Evolutionary conservation across 352 stramenopile species (phyloP), one percentile per base, ranked within the genome.

Genomic region (Phytopythium oedochilum): DNA sequence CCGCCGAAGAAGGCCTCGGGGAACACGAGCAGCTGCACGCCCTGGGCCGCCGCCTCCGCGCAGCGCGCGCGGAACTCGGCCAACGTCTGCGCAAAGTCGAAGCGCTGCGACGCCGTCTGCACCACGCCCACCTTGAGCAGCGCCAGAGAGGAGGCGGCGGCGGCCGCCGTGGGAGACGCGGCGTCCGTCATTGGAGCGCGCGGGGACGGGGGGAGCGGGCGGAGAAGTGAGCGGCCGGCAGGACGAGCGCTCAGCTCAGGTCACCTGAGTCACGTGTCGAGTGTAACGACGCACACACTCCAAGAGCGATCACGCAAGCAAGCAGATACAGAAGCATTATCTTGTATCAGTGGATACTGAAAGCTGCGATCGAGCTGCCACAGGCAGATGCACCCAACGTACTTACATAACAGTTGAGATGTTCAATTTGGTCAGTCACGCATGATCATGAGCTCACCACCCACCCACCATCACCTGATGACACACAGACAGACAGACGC

Each of bases 1-100:
- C 60, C 60, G 28, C 60, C 60, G 22, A 68, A 68, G 56, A 68
- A 68, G 34, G 60, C 60, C 45, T 68, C 60, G 0, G 60, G 60
- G 44, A 68, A 68, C 49, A 64, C 55, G 49, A 68, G 50, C 20
- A 68, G 58, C 36, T 59, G 50, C 35, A 64, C 60, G 31, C 51
- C 45, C 17, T 50, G 48, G 2, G 49, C 46, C 14, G 22, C 20
- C 11, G 56, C 60, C 32, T 68, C 55, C 14, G 46, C 25, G 9
- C 38, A 51, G 14, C 62, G 50, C 17, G 48, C 45, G 50, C 60
- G 60, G 50, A 54, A 68, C 43, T 59, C 51, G 49, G 48, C 43
- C 20, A 68, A 50, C 36, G 60, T 68, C 43, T 49, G 50, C 5
- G 22, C 25, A 28, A 68, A 68, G 60, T 68, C 60, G 22, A 68